These are phyloP conservation scores for Crinitomyces ghanaensis DNA, from an alignment of 805 yeast species.

Conservation along the genomic window DNA sequence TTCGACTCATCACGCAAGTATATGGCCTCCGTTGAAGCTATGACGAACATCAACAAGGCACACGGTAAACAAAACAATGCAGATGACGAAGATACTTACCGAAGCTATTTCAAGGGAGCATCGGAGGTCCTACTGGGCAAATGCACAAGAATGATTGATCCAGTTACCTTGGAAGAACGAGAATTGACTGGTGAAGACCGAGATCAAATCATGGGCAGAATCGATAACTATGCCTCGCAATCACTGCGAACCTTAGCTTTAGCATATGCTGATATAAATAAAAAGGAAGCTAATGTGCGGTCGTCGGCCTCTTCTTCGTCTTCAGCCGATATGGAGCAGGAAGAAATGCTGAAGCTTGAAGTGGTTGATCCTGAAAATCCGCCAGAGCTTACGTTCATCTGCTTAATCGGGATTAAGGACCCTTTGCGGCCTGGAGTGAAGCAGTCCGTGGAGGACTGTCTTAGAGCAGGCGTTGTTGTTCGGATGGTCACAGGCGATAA, in stretches of 20 bases:
- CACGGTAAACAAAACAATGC: no score
- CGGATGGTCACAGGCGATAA: slow-evolving; percentile 99
- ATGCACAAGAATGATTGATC: slow-evolving; percentile 33
- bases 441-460: slow-evolving; percentile 80
- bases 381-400: slow-evolving; percentile 42
- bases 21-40: no score
- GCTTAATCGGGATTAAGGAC: slow-evolving; percentile 87
- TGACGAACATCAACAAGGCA: slow-evolving; percentile 40
- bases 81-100: slow-evolving; percentile 25
- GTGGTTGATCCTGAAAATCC: neutral
- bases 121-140: slow-evolving; percentile 70
- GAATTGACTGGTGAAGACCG: slow-evolving; percentile 19
- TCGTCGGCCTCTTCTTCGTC: no score
- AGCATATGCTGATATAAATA: slow-evolving; percentile 61
- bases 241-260: slow-evolving; percentile 86
- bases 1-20: slow-evolving; percentile 90
- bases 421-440: slow-evolving; percentile 85
- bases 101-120: slow-evolving; percentile 82
- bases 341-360: neutral
- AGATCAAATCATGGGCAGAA: slow-evolving; percentile 28
- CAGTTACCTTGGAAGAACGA: slow-evolving; percentile 4
- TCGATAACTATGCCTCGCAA: slow-evolving; percentile 53
- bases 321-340: slow-evolving; percentile 10
- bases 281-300: slow-evolving; percentile 1
- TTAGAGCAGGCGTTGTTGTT: slow-evolving; percentile 84